Evolutionary conservation across 1,139 yeast species (phyloP), one percentile per base, ranked within the genome.

Genomic region (Yamadazyma oceani): DNA sequence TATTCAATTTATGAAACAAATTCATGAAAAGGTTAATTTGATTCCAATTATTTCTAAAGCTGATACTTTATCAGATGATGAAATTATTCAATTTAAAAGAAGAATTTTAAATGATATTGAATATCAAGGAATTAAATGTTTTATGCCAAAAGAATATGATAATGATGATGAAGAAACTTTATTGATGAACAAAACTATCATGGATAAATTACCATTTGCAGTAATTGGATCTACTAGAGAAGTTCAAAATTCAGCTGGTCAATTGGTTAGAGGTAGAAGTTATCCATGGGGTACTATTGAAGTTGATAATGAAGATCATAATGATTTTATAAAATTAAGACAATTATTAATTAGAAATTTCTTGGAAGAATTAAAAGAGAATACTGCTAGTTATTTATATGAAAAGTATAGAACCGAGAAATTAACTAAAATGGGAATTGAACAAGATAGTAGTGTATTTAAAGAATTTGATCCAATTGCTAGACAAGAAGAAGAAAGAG

Each of bases 281-380:
- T 94, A 94, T 63, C 98, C 98, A 45, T 94, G 99, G 99, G 99
- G 99, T 48, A 74, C 85, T 17, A 85, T 92, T 57, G 97, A 92
- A 65, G 95, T 94, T 48, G 97, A 90, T 62, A 92, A 92, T 62
- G 95, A 88, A 64, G 80, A 81, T 37, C 97, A 94, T 62, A 86
- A 92, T 61, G 99, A 94, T 66, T 94, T 94, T 62, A 82, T 85
- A 52, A 82, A 82, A 62, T 79, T 94, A 58, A 86, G 97, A 55
- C 95, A 92, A 63, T 74, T 94, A 59, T 77, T 94, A 58, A 77
- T 94, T 48, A 82, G 95, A 69, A 86, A 85, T 62, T 92, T 85
- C 64, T 74, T 94, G 76, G 97, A 90, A 65, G 98, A 92, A 62
- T 78, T 94, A 55, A 85, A 90, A 58, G 98, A 92, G 61, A 74